Evolutionary conservation across 208 protist genomes (phyloP).

Genomic region (Kentomonas sorsogonicus): DNA sequence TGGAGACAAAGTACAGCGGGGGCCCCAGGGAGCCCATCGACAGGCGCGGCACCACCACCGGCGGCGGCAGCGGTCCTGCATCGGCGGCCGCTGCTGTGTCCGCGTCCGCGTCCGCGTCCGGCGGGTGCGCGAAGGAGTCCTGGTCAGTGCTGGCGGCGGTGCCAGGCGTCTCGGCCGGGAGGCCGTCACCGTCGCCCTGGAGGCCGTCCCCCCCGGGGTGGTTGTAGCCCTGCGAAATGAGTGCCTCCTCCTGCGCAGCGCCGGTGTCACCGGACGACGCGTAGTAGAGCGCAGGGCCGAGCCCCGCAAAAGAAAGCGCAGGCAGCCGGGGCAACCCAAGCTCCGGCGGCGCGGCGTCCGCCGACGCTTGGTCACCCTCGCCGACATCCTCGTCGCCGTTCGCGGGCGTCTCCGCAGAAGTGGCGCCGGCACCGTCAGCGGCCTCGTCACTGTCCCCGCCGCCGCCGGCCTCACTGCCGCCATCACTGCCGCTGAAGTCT

Average conservation of each 20-base stretch:
- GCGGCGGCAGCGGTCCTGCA: slow-evolving; percentile 1
- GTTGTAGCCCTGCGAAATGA: not conserved
- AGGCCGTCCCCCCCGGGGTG: too few relatives aligned
- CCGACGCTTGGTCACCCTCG: slow-evolving; percentile 4
- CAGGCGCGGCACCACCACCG: slow-evolving; percentile 39
- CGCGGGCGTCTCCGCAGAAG: too few relatives aligned
- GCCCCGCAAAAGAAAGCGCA: too few relatives aligned
- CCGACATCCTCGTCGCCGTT: slow-evolving; percentile 9
- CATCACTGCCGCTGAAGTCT: not conserved
- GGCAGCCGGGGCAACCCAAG: slow-evolving; percentile 2
- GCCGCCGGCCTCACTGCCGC: not conserved
- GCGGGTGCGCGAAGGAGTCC: too few relatives aligned
- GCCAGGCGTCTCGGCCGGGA: not conserved
- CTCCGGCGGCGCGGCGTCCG: not conserved
- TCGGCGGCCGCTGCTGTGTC: not conserved
- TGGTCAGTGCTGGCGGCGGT: not conserved
- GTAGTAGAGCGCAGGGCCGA: slow-evolving; percentile 35
- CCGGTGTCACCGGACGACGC: slow-evolving; percentile 34
- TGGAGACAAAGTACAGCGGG: slow-evolving; percentile 58
- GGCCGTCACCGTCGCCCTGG: too few relatives aligned
- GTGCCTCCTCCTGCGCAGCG: slow-evolving; percentile 24
- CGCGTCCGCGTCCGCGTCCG: not conserved
- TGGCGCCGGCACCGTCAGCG: too few relatives aligned
- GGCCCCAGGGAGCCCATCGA: slow-evolving; percentile 35
- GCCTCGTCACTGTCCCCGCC: too few relatives aligned